These are phyloP conservation scores for Hordeum pubiflorum DNA, from an alignment of 202 grass and related monocot genomes.

Conservation along the genomic window DNA sequence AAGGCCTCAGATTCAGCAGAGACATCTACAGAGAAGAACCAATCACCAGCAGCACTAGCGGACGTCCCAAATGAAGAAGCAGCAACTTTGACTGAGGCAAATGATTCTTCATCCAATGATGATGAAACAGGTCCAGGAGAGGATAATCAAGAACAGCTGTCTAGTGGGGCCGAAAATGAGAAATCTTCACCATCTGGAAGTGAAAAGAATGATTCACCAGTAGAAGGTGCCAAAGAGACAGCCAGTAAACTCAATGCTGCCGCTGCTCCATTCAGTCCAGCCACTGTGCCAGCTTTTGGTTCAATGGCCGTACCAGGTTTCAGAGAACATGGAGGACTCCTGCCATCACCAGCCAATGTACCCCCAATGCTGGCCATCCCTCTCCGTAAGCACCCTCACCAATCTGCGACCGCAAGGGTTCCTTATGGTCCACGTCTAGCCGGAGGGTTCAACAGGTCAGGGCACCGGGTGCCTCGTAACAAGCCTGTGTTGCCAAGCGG, in stretches of 20 bases:
- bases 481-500: slow-evolving; percentile 61
- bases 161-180: slow-evolving; percentile 68
- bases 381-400: slow-evolving; percentile 83
- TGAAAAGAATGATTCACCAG: slow-evolving; percentile 39
- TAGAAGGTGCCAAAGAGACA: slow-evolving; percentile 47
- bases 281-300: slow-evolving; percentile 74
- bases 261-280: slow-evolving; percentile 86
- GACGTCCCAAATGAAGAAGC: slow-evolving; percentile 42
- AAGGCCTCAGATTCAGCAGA: slow-evolving; percentile 29
- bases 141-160: slow-evolving; percentile 54
- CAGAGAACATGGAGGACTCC: slow-evolving; percentile 82
- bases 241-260: slow-evolving; percentile 84
- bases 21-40: slow-evolving; percentile 17
- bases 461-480: slow-evolving; percentile 62
- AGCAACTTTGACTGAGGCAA: slow-evolving; percentile 34
- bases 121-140: slow-evolving; percentile 49
- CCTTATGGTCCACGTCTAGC: slow-evolving; percentile 92
- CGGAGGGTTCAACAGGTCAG: slow-evolving; percentile 81
- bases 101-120: slow-evolving; percentile 54
- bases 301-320: slow-evolving; percentile 78
- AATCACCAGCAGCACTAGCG: slow-evolving; percentile 33
- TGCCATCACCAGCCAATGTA: slow-evolving; percentile 76
- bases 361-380: slow-evolving; percentile 75
- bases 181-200: slow-evolving; percentile 57
- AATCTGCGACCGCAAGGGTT: slow-evolving; percentile 90